A percentile compares a stretch with the other conserved stretches of the same genome.
Evolutionary conservation across 139 green algal species (phyloP).

Genomic region (Micromonas commoda): DNA sequence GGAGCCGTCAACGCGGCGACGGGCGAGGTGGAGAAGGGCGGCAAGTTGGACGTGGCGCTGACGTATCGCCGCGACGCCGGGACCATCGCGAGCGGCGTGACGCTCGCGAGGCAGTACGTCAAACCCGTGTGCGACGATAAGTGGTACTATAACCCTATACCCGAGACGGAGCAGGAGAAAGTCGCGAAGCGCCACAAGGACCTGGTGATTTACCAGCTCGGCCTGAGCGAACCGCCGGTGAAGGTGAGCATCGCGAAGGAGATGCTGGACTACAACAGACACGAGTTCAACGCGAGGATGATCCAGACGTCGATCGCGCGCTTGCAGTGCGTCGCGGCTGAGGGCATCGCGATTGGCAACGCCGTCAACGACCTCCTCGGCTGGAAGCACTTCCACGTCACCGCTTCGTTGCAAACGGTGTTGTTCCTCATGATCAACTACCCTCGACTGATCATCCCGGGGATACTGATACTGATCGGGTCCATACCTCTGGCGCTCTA

Average conservation of each 20-base stretch:
- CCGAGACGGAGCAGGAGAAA: background rate
- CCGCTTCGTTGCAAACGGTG: background rate
- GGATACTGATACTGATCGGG: background rate
- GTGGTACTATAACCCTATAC: background rate
- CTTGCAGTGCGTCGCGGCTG: background rate
- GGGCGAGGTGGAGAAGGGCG: too few relatives aligned
- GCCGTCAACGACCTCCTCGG: background rate
- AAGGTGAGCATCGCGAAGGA: background rate
- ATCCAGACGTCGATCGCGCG: slow-evolving; percentile 9
- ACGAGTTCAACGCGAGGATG: background rate
- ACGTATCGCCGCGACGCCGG: too few relatives aligned
- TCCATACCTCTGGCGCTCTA: background rate
- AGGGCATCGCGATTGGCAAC: background rate
- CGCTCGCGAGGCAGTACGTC: background rate
- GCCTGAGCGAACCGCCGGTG: background rate
- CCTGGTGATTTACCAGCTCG: background rate
- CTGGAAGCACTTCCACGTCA: background rate
- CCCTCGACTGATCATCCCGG: background rate
- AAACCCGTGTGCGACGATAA: background rate
- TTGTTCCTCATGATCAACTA: slow-evolving; percentile 11
- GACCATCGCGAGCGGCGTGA: too few relatives aligned
- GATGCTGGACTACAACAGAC: background rate
- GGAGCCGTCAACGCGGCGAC: too few relatives aligned
- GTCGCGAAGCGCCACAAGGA: background rate
- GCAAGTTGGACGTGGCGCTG: too few relatives aligned